A percentile compares a stretch with the other conserved stretches of the same genome.
These are phyloP conservation scores for Leptographium procerum DNA, from an alignment of 2,329 filamentous ascomycete genomes.

Conservation along the genomic window DNA sequence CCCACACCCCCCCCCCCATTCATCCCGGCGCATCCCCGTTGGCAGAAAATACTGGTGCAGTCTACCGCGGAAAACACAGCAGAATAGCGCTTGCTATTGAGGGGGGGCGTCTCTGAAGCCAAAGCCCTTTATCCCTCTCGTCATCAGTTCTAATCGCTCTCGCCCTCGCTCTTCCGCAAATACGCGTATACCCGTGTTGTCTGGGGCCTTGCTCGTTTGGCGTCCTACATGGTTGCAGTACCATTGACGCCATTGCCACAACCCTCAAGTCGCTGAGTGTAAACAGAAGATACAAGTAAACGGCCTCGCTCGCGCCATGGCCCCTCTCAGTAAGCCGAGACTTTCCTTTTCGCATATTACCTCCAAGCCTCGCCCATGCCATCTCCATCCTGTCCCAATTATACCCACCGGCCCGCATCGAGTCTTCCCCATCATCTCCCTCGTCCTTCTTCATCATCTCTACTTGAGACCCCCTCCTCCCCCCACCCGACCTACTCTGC, in stretches of 20 bases:
- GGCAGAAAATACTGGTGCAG: not conserved
- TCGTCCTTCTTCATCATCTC: not conserved
- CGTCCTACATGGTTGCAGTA: not conserved
- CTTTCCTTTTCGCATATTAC: slow-evolving; percentile 12
- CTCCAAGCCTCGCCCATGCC: slow-evolving; percentile 32
- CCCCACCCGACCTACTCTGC: not conserved
- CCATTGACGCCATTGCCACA: not conserved
- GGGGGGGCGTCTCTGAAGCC: not conserved
- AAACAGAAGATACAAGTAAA: not conserved
- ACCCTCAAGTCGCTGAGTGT: not conserved
- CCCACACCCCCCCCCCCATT: not conserved
- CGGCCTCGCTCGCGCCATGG: slow-evolving; percentile 30
- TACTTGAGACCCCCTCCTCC: not conserved
- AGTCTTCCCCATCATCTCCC: not conserved
- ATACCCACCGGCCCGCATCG: not conserved
- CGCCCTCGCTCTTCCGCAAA: not conserved
- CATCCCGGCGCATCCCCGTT: not conserved
- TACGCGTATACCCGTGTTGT: not conserved
- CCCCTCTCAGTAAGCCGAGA: slow-evolving; percentile 13
- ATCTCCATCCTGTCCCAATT: slow-evolving; percentile 20
- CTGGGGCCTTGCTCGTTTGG: not conserved
- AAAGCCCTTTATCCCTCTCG: not conserved
- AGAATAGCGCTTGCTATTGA: not conserved
- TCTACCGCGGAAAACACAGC: not conserved
- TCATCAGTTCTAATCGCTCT: not conserved